phyloP scores from a whole-genome alignment of 768 basidiomycete species.

The Naganishia onofrii region DNA sequence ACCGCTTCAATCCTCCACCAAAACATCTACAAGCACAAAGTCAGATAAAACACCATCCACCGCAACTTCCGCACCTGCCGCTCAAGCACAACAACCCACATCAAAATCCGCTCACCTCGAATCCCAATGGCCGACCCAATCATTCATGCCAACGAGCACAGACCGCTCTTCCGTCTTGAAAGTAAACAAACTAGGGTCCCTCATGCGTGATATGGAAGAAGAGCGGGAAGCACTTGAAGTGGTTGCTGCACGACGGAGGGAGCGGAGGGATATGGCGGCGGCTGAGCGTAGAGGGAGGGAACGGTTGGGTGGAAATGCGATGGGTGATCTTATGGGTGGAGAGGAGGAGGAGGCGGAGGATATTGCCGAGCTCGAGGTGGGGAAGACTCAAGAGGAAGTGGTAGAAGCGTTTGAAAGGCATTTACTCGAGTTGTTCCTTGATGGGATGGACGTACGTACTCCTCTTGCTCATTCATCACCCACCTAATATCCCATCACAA shows the following conservation, averaged over 20 bases:
- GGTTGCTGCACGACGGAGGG: constrained; percentile 52
- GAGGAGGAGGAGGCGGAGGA: constrained; percentile 18
- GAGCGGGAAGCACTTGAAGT: constrained; percentile 54
- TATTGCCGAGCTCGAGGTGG: constrained; percentile 16
- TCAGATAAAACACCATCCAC: background rate
- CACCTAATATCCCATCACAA: too few species aligned
- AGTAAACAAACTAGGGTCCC: constrained; percentile 51
- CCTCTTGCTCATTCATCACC: background rate
- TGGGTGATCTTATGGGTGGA: constrained; percentile 37
- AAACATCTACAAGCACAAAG: background rate
- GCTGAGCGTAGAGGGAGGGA: constrained; percentile 79
- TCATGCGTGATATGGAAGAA: constrained; percentile 65
- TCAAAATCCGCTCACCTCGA: constrained; percentile 6
- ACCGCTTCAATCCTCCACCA: background rate
- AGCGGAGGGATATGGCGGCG: constrained; percentile 57
- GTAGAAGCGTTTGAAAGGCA: constrained; percentile 41
- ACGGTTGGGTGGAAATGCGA: constrained; percentile 70
- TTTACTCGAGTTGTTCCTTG: constrained; percentile 47
- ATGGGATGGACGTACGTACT: constrained; percentile 49
- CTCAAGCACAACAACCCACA: background rate
- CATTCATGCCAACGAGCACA: constrained; percentile 33
- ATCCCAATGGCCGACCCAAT: constrained; percentile 19
- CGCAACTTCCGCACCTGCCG: background rate
- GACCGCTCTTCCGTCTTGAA: constrained; percentile 37
- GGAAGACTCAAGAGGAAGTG: constrained; percentile 32